Base-by-base conservation (phyloP, 306 rosid species). In the Prunus mume region DNA sequence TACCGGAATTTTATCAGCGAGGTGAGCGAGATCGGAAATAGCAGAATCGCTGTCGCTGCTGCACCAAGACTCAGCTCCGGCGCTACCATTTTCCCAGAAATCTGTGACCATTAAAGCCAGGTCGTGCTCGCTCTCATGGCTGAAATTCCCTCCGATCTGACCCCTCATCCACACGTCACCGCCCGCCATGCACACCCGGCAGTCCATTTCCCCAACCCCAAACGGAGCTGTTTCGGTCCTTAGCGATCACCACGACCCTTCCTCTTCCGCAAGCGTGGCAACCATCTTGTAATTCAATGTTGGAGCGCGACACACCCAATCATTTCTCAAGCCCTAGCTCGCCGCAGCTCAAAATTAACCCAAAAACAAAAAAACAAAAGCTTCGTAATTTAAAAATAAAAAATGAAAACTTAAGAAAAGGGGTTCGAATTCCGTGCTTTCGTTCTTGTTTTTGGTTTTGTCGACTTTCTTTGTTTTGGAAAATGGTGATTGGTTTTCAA, bases 101-200 rank as follows among this genome's bases (percentile, higher is more conserved):
- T 95, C 99, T 51, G 89, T 81, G 4, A 95, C 99, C 99, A 95
- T 90, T 11, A 84, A 5, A 15, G 91, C 99, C 76, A 95, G 88
- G 83, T 95, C 99, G 50, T 83, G 90, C 47, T 95, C 99, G 86
- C 97, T 95, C 80, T 95, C 99, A 18, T 87, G 91, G 92, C 99
- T 95, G 18, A 95, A 75, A 8, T 85, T 91, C 3, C 95, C 97
- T 10, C 84, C 88, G 72, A 82, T 85, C 79, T 85, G 80, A 15
- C 79, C 81, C 46, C 72, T 82, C 68, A 80, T 82, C 96, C 91
- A 90, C 18, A 87, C 86, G 74, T 95, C 93, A 50, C 72, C 90
- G 30, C 88, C 63, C 27, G 93, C 52, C 28, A 95, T 75, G 57
- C 91, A 84, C 41, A 94, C 88, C 70, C 82, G 80, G 80, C 88